A percentile compares a stretch with the other conserved stretches of the same genome.
Conservation (phyloP, 2,329 filamentous ascomycete species). For the Fusarium succisae region DNA sequence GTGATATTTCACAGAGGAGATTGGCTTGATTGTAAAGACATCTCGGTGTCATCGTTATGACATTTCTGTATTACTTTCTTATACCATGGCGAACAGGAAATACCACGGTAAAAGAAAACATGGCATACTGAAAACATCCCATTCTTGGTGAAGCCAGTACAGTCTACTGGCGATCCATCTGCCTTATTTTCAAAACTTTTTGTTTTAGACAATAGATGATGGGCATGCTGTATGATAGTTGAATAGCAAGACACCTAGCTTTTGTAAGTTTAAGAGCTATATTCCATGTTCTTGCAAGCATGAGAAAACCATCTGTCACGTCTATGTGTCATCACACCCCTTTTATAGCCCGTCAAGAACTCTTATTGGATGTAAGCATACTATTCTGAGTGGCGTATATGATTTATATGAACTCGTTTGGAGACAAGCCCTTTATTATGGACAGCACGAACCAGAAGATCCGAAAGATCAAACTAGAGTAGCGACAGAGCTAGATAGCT, state of each 20-base stretch:
- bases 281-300: not conserved
- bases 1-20: not conserved
- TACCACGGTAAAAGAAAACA: not conserved
- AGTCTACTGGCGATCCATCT: not conserved
- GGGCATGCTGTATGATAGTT: not conserved
- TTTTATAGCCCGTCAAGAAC: no score
- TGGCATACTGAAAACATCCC: not conserved
- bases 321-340: not conserved
- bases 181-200: not conserved
- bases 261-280: not conserved
- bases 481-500: not conserved
- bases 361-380: not conserved
- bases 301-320: no score
- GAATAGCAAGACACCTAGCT: not conserved
- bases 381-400: not conserved
- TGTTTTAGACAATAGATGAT: not conserved
- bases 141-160: not conserved
- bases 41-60: not conserved
- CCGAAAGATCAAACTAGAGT: not conserved
- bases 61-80: not conserved
- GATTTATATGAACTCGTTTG: not conserved
- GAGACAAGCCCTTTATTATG: not conserved
- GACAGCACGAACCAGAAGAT: not conserved
- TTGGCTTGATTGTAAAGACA: not conserved
- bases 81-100: not conserved